Base-by-base conservation (phyloP, 1,284 basidiomycete species). In the Trichosporon sp. region DNA sequence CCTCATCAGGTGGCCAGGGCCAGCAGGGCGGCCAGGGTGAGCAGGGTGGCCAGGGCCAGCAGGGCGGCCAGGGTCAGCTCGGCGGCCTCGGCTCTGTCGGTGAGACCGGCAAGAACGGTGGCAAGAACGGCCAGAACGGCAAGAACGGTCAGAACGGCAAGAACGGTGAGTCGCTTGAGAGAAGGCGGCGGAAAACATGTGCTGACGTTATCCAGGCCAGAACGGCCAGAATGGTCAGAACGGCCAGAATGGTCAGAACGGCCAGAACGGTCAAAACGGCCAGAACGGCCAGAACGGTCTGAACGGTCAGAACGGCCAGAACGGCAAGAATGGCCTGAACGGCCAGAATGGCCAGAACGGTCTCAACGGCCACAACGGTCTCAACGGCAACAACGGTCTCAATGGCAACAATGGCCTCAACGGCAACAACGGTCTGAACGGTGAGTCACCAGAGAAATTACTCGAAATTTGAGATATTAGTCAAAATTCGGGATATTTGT, bases 151-250 rank as follows among this genome's bases (percentile, higher is more conserved):
- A 52, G 46, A 52, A 52, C 25, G 46, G 46, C 23, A 11, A 52
- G 46, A 52, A 52, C 25, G 46, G 46, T 29, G 2, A 27, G 46
- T 23, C 21, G 10, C 8, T 25, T 36, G 6, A 36, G 3, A 6
- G 4, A 13, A 7, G 34, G 10, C 10, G 6, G 6, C 11, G 32
- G 5, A 14, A 9, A 36, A 3, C 13, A 3, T 13, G 34, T 6
- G 34, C 34, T 36, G 34, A 36, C 34, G 11, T 5, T 36, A 5
- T 36, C 11, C 40, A 44, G 44, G 44, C 23, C 46, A 52, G 46
- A 52, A 52, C 46, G 46, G 46, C 46, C 46, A 52, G 46, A 52
- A 52, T 27, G 46, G 46, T 14, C 46, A 27, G 46, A 52, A 52
- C 46, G 46, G 46, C 14, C 46, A 52, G 23, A 52, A 52, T 14